Conservation (phyloP, 495 filamentous ascomycete genomes). For the Penicillium goetzii region DNA sequence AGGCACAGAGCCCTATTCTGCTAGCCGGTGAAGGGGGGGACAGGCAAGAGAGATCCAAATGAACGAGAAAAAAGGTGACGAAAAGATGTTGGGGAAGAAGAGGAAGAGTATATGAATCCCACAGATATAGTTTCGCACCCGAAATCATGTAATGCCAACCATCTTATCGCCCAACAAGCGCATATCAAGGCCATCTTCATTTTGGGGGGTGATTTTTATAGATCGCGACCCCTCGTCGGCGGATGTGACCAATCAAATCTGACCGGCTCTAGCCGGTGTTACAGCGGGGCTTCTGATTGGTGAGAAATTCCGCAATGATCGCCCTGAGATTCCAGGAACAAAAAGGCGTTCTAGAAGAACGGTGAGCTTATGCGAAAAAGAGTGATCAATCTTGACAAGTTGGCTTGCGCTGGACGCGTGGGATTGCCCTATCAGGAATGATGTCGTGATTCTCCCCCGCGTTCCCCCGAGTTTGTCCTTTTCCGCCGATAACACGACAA, state of each 20-base stretch:
- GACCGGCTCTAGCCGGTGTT: conserved; percentile 36
- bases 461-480: conserved; percentile 22
- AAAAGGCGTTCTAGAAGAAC: conserved; percentile 28
- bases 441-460: conserved; percentile 26
- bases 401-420: conserved; percentile 21
- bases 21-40: conserved; percentile 13
- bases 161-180: conserved; percentile 27
- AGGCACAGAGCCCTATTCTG: conserved; percentile 18
- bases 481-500: neutral
- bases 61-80: conserved; percentile 10
- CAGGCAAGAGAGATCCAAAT: neutral
- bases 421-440: conserved; percentile 29
- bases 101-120: conserved; percentile 10
- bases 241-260: conserved; percentile 25
- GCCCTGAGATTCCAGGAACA: conserved; percentile 29
- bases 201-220: conserved; percentile 23
- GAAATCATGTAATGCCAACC: conserved; percentile 23
- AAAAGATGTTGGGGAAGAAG: conserved; percentile 4
- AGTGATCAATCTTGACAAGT: neutral
- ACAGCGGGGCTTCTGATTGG: conserved; percentile 26
- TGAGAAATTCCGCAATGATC: conserved; percentile 19
- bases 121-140: conserved; percentile 19
- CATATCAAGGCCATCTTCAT: conserved; percentile 6
- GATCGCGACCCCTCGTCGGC: conserved; percentile 32
- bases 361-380: conserved; percentile 5